A percentile compares a stretch with the other conserved stretches of the same genome.
Conservation (phyloP, 2,329 filamentous ascomycete species). For the Beauveria australis region DNA sequence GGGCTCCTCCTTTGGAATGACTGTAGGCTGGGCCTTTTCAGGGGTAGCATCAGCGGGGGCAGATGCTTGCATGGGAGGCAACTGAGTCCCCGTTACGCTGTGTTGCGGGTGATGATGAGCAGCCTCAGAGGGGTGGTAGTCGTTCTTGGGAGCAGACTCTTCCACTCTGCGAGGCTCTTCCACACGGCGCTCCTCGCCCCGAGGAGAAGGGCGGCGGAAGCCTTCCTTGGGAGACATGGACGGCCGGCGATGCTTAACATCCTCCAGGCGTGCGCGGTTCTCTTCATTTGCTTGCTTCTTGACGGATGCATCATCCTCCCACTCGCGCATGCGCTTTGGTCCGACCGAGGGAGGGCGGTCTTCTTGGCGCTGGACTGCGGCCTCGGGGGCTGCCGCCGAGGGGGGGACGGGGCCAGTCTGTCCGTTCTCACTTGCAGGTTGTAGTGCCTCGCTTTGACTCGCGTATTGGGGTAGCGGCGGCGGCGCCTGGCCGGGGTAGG, state of each 20-base stretch:
- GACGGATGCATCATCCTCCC: slow-evolving; percentile 72
- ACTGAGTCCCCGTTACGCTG: slow-evolving; percentile 42
- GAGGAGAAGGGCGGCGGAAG: slow-evolving; percentile 71
- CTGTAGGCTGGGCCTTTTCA: slow-evolving; percentile 32
- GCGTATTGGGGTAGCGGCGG: slow-evolving; percentile 45
- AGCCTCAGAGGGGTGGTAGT: slow-evolving; percentile 84
- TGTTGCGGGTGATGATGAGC: slow-evolving; percentile 64
- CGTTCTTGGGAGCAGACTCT: slow-evolving; percentile 23
- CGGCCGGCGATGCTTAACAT: slow-evolving; percentile 69
- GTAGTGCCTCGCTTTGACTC: slow-evolving; percentile 58
- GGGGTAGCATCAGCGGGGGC: slow-evolving; percentile 41
- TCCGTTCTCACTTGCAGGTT: slow-evolving; percentile 52
- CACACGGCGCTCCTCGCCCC: slow-evolving; percentile 56
- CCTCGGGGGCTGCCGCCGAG: slow-evolving; percentile 48
- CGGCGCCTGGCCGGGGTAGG: slow-evolving; percentile 69
- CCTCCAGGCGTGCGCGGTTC: slow-evolving; percentile 75
- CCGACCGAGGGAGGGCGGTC: slow-evolving; percentile 74
- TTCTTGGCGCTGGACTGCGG: slow-evolving; percentile 50
- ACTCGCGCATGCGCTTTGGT: slow-evolving; percentile 81
- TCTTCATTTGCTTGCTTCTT: slow-evolving; percentile 91
- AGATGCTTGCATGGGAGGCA: slow-evolving; percentile 52
- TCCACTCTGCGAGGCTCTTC: slow-evolving; percentile 44
- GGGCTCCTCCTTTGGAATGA: slow-evolving; percentile 51
- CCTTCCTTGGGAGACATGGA: slow-evolving; percentile 64
- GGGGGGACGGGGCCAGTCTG: slow-evolving; percentile 41